Base-by-base conservation (phyloP, 768 basidiomycete species). In the Boletales sp. region DNA sequence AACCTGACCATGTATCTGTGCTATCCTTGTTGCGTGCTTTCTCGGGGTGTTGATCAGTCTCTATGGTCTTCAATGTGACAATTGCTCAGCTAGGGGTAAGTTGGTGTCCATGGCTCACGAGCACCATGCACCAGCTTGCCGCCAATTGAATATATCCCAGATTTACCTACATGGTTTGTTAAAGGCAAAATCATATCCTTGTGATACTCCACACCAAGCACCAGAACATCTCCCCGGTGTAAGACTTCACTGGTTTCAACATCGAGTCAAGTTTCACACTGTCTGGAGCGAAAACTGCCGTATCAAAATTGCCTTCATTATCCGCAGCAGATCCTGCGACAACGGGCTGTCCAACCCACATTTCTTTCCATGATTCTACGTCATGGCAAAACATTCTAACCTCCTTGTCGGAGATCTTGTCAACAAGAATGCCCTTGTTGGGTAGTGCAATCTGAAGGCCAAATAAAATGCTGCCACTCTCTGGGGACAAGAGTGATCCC, bases 391-490 rank as follows among this genome's bases (percentile, higher is more conserved):
- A 68, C 36, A 59, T 52, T 5, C 11, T 45, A 14, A 54, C 36
- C 5, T 42, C 40, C 37, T 40, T 51, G 4, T 48, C 55, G 19
- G 45, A 37, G 3, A 43, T 24, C 27, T 35, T 42, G 18, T 40
- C 45, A 3, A 14, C 15, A 11, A 48, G 27, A 30, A 36, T 34
- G 8, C 59, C 59, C 34, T 53, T 58, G 11, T 37, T 43, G 38
- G 45, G 51, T 18, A 46, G n/a, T 12, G 52, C 59, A 8, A 59
- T 18, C 24, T 70, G 69, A 29, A 39, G 51, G 24, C 70, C 69
- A 48, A 70, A 68, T 36, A 67, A 51, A 14, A 69, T 46, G 36
- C 66, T 65, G 9, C 65, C 69, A 9, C 55, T 55, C 42, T 58
- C 49, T 2, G 59, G 53, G 30, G 63, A 64, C 40, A 71, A 53